phyloP scores from a whole-genome alignment of 2,329 filamentous ascomycete species.

The Venturia asperata region DNA sequence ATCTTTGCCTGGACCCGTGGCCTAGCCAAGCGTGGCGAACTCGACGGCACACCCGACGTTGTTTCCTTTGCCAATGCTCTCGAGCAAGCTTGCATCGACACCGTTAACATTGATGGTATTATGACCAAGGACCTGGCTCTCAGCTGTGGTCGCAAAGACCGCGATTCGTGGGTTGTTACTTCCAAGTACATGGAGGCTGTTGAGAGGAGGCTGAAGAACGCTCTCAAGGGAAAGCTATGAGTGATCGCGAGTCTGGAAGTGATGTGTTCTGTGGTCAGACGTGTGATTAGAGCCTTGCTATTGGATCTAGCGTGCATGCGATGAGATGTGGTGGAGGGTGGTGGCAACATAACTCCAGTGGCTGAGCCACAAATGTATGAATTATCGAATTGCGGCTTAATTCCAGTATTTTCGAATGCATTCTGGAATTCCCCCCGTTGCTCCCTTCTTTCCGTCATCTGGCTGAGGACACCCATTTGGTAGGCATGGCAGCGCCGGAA shows the following conservation, averaged over 20 bases:
- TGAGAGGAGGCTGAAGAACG: slow-evolving; percentile 77
- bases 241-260: not conserved
- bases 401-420: not conserved
- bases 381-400: not conserved
- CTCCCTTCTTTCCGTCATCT: too few relatives aligned
- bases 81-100: slow-evolving; percentile 89
- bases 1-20: slow-evolving; percentile 99
- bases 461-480: too few relatives aligned
- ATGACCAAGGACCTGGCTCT: slow-evolving; percentile 99
- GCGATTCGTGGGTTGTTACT: slow-evolving; percentile 84
- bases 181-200: slow-evolving; percentile 84
- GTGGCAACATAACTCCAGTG: not conserved
- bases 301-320: not conserved
- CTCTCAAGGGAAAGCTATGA: slow-evolving; percentile 70
- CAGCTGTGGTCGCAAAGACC: slow-evolving; percentile 78
- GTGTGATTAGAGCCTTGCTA: not conserved
- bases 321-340: too few relatives aligned
- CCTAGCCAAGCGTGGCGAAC: slow-evolving; percentile 82
- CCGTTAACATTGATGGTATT: slow-evolving; percentile 85
- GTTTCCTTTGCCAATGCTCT: slow-evolving; percentile 85
- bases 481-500: too few relatives aligned
- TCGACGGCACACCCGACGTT: slow-evolving; percentile 88
- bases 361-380: not conserved
- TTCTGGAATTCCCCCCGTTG: too few relatives aligned
- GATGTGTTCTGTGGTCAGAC: not conserved